Evolutionary conservation across 2,329 filamentous ascomycete species (phyloP), one percentile per base, ranked within the genome.

Genomic region (Coleophoma eucalyptorum): DNA sequence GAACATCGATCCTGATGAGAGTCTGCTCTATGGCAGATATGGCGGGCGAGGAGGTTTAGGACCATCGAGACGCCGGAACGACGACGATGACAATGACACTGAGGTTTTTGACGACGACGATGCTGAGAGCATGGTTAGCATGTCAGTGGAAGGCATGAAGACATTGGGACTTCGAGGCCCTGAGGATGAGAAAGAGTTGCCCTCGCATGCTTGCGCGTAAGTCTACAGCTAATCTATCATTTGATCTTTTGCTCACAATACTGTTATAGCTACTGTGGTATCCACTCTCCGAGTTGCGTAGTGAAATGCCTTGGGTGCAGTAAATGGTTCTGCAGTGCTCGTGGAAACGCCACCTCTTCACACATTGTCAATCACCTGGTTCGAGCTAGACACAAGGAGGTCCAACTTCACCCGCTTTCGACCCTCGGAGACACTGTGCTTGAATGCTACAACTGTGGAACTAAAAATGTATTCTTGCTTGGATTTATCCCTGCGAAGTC

Each of bases 311-410:
- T 99, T 54, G 81, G 86, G 54, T 99, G 94, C 76, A 93, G 83
- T 75, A 99, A 97, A 69, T 99, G 94, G 94, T 99, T 99, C 69
- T 99, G 94, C 73, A 97, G 92, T 71, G 92, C 93, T 53, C 89
- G 93, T 64, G 93, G 94, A 59, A 99, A 97, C 70, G 92, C 92
- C 16, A 96, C 90, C 47, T 97, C 93, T 21, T 96, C 93, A 33
- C 94, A 99, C 68, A 97, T 99, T 62, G 90, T 99, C 73, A 97
- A 97, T 69, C 94, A 99, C 67, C 83, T 99, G 33, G 94, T 99
- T 54, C 89, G 95, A 64, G 93, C 95, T 57, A 88, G 94, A 57
- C 94, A 99, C 76, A 99, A 97, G 77, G 95, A 99, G 74, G 94
- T 99, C 48, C 93, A 97, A 70, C 83, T 99, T 50, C 94, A 99